These are phyloP conservation scores for Stylonectria norvegica DNA, from an alignment of 2,329 filamentous ascomycete species.

Conservation along the genomic window DNA sequence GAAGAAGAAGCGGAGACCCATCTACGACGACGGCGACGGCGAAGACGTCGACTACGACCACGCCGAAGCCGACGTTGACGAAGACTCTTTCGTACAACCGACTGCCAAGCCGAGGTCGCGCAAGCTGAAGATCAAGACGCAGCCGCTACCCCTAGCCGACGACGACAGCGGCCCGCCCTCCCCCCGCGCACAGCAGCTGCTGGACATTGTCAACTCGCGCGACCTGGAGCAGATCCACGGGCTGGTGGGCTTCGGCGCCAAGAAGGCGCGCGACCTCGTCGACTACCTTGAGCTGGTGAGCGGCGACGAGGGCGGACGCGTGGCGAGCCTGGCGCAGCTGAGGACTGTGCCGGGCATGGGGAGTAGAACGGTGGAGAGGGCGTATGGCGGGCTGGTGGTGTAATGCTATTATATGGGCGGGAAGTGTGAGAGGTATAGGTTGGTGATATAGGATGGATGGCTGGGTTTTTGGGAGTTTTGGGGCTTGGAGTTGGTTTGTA, in stretches of 20 bases:
- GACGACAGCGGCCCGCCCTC: slow-evolving; percentile 44
- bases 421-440: slow-evolving; percentile 14
- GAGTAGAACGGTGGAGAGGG: slow-evolving; percentile 53
- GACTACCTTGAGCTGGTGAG: slow-evolving; percentile 49
- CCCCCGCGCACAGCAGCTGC: slow-evolving; percentile 59
- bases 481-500: slow-evolving; percentile 5
- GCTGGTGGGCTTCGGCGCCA: slow-evolving; percentile 67
- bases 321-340: slow-evolving; percentile 51
- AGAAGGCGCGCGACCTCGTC: slow-evolving; percentile 63
- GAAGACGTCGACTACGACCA: slow-evolving; percentile 40
- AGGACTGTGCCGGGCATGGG: slow-evolving; percentile 56
- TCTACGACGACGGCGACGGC: slow-evolving; percentile 35
- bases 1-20: slow-evolving; percentile 25
- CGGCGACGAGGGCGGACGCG: slow-evolving; percentile 38
- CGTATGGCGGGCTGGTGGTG: slow-evolving; percentile 46
- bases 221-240: slow-evolving; percentile 63
- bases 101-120: slow-evolving; percentile 28
- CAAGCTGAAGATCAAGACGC: slow-evolving; percentile 31
- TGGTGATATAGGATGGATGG: slow-evolving; percentile 22
- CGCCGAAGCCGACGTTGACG: slow-evolving; percentile 41
- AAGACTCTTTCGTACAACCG: slow-evolving; percentile 29
- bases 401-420: slow-evolving; percentile 5
- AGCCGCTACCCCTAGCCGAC: slow-evolving; percentile 21
- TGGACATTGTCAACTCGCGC: slow-evolving; percentile 71
- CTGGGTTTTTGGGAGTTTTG: slow-evolving; percentile 18